phyloP scores from a whole-genome alignment of 345 rosid species.

The Jatropha curcas region DNA sequence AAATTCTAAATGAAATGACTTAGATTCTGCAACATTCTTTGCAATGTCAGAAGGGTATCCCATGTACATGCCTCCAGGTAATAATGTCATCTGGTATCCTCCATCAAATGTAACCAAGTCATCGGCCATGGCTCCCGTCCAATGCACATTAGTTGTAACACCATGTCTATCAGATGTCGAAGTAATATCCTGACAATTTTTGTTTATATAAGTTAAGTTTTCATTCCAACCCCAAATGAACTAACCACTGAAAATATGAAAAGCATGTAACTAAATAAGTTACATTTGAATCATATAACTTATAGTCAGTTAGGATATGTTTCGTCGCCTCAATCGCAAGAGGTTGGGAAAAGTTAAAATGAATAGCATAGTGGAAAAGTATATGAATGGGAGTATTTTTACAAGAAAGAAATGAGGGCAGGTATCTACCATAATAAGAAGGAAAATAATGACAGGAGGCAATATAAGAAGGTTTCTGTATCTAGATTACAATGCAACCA shows the following conservation, averaged over 20 bases:
- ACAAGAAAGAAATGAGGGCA: not conserved
- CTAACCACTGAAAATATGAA: not conserved
- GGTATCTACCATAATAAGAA: not conserved
- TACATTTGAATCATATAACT: not conserved
- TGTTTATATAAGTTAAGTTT: constrained; percentile 10
- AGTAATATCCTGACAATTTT: constrained; percentile 52
- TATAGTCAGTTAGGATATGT: not conserved
- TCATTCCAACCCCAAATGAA: not conserved
- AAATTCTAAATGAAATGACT: constrained; percentile 82
- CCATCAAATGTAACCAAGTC: constrained; percentile 65
- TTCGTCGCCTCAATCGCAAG: not conserved
- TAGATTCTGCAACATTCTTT: constrained; percentile 62
- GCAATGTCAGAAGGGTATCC: constrained; percentile 76
- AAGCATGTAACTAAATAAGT: not conserved
- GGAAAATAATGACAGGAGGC: not conserved
- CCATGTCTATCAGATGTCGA: constrained; percentile 35
- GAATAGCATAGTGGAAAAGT: not conserved
- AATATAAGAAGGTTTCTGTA: not conserved
- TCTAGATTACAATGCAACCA: not conserved
- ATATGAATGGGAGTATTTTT: not conserved
- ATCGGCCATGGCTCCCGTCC: constrained; percentile 57
- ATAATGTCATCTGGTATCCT: constrained; percentile 65
- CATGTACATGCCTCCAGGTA: constrained; percentile 92
- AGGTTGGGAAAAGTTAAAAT: not conserved
- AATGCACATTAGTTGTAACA: constrained; percentile 53